These are phyloP conservation scores for Phaseolus coccineus DNA, from an alignment of 331 rosid species.

Conservation along the genomic window DNA sequence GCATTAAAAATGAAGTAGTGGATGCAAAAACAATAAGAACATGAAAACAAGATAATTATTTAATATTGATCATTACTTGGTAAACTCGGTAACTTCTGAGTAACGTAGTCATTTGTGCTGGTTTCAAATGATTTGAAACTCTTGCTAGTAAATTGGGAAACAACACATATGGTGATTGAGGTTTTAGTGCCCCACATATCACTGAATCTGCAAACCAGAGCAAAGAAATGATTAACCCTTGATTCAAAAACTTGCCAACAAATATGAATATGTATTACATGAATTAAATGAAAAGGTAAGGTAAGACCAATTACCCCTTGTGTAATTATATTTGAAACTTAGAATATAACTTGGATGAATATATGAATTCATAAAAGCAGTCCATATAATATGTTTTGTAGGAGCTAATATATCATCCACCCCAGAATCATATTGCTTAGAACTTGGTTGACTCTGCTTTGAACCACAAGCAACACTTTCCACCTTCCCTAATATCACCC, in stretches of 20 bases:
- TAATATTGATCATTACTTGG: constrained; percentile 38
- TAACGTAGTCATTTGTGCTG: constrained; percentile 45
- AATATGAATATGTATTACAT: not conserved
- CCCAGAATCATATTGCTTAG: constrained; percentile 53
- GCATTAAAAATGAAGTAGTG: not conserved
- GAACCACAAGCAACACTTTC: constrained; percentile 59
- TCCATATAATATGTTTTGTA: constrained; percentile 54
- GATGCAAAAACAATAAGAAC: not conserved
- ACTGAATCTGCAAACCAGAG: constrained; percentile 36
- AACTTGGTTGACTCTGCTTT: constrained; percentile 56
- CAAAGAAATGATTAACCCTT: not conserved
- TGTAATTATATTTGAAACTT: constrained; percentile 52
- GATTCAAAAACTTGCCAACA: not conserved
- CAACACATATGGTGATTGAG: constrained; percentile 37
- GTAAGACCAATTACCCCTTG: constrained; percentile 30
- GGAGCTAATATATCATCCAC: constrained; percentile 57
- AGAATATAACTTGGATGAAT: constrained; percentile 54
- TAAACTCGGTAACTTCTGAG: constrained; percentile 32
- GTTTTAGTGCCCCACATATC: constrained; percentile 8
- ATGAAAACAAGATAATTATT: not conserved
- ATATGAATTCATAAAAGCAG: constrained; percentile 61
- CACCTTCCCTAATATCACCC: constrained; percentile 57
- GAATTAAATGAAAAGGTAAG: too few species aligned
- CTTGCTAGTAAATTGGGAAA: constrained; percentile 42
- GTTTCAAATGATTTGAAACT: constrained; percentile 40